Evolutionary conservation across 352 stramenopile genomes (phyloP).

Genomic region (Globisporangium iwayamae): DNA sequence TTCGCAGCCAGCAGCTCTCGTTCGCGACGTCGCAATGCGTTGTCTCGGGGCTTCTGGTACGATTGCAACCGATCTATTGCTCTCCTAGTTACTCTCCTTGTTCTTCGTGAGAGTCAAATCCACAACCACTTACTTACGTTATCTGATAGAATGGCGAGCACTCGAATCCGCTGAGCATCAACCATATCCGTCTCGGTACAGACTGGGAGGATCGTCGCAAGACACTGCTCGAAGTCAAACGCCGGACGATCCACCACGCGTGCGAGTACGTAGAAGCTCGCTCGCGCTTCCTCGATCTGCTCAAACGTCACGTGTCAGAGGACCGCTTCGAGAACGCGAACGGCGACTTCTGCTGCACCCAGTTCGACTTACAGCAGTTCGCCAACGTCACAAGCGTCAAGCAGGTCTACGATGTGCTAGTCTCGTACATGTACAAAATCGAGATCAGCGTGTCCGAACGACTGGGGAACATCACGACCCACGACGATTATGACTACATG

Average conservation of each 20-base stretch:
- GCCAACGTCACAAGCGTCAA: background rate
- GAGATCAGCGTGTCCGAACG: constrained; percentile 4
- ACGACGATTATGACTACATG: too few relatives aligned
- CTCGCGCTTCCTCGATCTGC: constrained; percentile 1
- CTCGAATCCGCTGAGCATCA: constrained; percentile 30
- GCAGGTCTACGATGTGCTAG: background rate
- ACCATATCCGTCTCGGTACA: constrained; percentile 35
- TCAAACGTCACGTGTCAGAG: constrained; percentile 27
- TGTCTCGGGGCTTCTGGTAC: too few relatives aligned
- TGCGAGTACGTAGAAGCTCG: constrained; percentile 34
- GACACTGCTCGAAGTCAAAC: constrained; percentile 28
- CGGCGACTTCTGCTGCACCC: constrained; percentile 40
- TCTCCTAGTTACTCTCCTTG: too few relatives aligned
- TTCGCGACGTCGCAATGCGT: too few relatives aligned
- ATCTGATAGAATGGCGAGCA: too few relatives aligned
- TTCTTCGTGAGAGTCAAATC: too few relatives aligned
- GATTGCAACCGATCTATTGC: too few relatives aligned
- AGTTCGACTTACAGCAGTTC: constrained; percentile 32
- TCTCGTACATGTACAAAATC: background rate
- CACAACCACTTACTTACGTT: too few relatives aligned
- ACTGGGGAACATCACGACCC: constrained; percentile 7
- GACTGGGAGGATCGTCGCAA: constrained; percentile 26
- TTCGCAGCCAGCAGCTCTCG: too few relatives aligned
- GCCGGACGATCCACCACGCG: constrained; percentile 35
- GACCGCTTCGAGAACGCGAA: constrained; percentile 40